Base-by-base conservation (phyloP, 148 eudicot genomes). In the Vaccinium corymbosum region DNA sequence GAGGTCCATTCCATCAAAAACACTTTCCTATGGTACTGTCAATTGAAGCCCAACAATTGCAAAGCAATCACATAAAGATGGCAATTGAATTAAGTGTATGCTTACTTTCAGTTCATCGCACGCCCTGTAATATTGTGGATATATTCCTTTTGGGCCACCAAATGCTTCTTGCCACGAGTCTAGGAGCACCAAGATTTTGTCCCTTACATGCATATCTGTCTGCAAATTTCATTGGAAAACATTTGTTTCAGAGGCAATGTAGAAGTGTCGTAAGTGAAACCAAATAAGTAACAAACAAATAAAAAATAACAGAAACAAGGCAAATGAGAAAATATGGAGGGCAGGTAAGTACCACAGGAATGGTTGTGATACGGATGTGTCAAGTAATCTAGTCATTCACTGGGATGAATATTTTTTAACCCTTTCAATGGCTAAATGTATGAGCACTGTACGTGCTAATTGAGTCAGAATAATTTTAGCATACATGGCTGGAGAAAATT, bases 161-260 rank as follows among this genome's bases (percentile, higher is more conserved):
- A 97, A 97, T 82, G 99, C 97, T 86, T 94, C 96, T 90, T 91
- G 92, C 99, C 99, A 97, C 13, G 98, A 90, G 84, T 92, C 98
- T 80, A 97, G 85, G 55, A 97, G 90, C 17, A 90, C 87, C 86
- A 97, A 81, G 52, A 94, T 89, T 87, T 92, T 94, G 80, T 92
- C 91, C 88, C 97, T 90, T 51, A 92, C 97, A 86, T 89, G 93
- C 90, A 90, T 85, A 89, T 97, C 95, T 49, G 89, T 82, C 99
- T 97, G 93, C 86, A 89, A 56, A 85, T 80, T 62, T 56, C 81
- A 77, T 22, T 35, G 16, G 7, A 50, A 80, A 70, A 32, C 20
- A 32, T 1, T 66, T 51, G 22, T 10, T 55, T 10, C 15, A 27
- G 38, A 55, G 42, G 46, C 13, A 48, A 73, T 10, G 74, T 42